Evolutionary conservation across 805 yeast species (phyloP), one percentile per base, ranked within the genome.

Genomic region (Candida parachauliodes): DNA sequence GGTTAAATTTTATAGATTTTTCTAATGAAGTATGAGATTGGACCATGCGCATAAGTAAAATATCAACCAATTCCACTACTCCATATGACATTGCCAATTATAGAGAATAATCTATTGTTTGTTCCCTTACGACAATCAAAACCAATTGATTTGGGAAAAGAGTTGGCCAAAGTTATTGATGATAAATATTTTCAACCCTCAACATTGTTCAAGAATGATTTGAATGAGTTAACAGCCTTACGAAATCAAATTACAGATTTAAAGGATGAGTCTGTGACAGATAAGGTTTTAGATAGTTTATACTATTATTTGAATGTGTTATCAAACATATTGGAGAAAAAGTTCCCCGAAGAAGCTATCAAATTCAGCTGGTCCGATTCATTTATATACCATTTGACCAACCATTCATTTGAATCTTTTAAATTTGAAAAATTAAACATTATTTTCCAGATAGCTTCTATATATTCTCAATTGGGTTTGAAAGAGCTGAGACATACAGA

Each of bases 341-440:
- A 83, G 51, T 82, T 89, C 42, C 88, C 93, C 0, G 66, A 67
- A 20, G 82, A 81, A 44, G 64, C 72, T 14, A 59, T 77, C 7
- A 72, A 68, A 26, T 82, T 87, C 46, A 68, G 77, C 0, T 91
- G 97, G 98, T 76, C 64, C 51, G 81, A 81, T 16, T 76, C 87
- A 1, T 59, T 85, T 4, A 72, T 74, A 36, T 63, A 79, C 14
- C 67, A 73, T 2, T 58, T 69, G 6, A 74, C 77, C 0, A 75
- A 78, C 1, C 60, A 70, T 12, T 65, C 59, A 33, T 50, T 65
- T 26, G 55, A 60, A 19, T 76, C 88, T 0, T 53, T 85, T 4
- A 45, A 54, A 17, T 79, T 74, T 49, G 97, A 89, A 54, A 68
- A 66, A 44, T 52, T 73, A 29, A 83, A 84, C 50, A 54, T 85